Percentiles rank a stretch among this genome's conserved stretches.
phyloP scores from a whole-genome alignment of 768 basidiomycete genomes.

The Grammothele lineata region DNA sequence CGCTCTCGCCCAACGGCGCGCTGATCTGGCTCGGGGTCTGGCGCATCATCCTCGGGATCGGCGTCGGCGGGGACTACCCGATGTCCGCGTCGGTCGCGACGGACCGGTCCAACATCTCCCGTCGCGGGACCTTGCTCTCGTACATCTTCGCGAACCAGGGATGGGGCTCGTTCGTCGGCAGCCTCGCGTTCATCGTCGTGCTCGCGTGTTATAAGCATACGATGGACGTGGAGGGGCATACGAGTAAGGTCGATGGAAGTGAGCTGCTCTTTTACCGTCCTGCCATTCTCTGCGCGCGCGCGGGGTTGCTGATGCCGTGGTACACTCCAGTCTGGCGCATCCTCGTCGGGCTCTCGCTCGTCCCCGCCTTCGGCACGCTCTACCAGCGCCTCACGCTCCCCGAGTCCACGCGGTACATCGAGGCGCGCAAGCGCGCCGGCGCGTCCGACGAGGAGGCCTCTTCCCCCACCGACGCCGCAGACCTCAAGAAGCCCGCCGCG shows the following conservation, averaged over 20 bases:
- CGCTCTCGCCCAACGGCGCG: conserved; percentile 43
- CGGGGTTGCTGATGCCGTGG: no score
- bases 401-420: conserved; percentile 56
- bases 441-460: conserved; percentile 21
- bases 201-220: conserved; percentile 57
- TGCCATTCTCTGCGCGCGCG: no score
- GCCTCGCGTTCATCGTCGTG: conserved; percentile 58
- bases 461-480: conserved; percentile 11
- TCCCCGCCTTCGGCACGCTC: conserved; percentile 71
- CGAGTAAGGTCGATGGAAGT: conserved; percentile 69
- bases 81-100: conserved; percentile 69
- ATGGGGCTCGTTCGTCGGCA: conserved; percentile 68
- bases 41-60: conserved; percentile 72
- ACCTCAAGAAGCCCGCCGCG: conserved; percentile 26
- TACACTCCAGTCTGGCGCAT: conserved; percentile 61
- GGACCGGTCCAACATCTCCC: conserved; percentile 60
- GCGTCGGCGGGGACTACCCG: conserved; percentile 78
- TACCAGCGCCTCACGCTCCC: conserved; percentile 74
- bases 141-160: conserved; percentile 79
- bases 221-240: conserved; percentile 56
- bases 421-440: conserved; percentile 32
- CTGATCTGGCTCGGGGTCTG: conserved; percentile 64
- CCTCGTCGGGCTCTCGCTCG: conserved; percentile 64
- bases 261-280: conserved; percentile 7
- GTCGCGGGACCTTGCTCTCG: conserved; percentile 69